Evolutionary conservation across 169 alveolate species (phyloP).

Genomic region (Eimeria acervulina): DNA sequence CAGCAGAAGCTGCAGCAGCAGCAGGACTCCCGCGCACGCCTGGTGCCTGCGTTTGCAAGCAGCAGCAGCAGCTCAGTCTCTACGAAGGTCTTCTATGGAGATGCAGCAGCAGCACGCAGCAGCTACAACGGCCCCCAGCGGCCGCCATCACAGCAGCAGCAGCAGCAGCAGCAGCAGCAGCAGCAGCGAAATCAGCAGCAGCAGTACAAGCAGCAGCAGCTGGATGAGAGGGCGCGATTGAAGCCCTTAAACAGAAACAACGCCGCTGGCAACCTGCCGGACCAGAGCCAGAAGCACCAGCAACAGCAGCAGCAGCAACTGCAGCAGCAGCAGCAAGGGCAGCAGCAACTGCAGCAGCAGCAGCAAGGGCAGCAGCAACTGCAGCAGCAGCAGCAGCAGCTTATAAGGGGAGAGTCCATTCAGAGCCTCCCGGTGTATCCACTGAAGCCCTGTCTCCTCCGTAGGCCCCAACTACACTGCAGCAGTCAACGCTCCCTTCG

Average conservation of each 20-base stretch:
- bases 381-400: neutral
- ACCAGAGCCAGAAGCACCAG: neutral
- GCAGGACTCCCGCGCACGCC: neutral
- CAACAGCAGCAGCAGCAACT: neutral
- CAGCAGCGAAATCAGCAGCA: neutral
- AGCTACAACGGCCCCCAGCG: neutral
- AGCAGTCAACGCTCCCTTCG: neutral
- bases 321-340: no score
- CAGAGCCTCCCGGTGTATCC: constrained; percentile 26
- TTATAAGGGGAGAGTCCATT: neutral
- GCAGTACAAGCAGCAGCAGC: constrained; percentile 10
- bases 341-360: neutral
- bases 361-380: no score
- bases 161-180: constrained; percentile 1
- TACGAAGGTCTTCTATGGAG: neutral
- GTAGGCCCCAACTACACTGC: neutral
- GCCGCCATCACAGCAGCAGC: neutral
- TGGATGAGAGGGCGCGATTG: constrained; percentile 9
- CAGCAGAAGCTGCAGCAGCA: neutral
- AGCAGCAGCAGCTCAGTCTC: neutral
- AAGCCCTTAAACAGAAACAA: neutral
- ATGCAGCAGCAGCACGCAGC: neutral
- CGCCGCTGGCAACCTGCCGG: neutral
- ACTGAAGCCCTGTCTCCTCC: constrained; percentile 17
- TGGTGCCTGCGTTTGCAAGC: neutral